Conservation (phyloP, 83 land plant species). For the Thuja plicata region DNA sequence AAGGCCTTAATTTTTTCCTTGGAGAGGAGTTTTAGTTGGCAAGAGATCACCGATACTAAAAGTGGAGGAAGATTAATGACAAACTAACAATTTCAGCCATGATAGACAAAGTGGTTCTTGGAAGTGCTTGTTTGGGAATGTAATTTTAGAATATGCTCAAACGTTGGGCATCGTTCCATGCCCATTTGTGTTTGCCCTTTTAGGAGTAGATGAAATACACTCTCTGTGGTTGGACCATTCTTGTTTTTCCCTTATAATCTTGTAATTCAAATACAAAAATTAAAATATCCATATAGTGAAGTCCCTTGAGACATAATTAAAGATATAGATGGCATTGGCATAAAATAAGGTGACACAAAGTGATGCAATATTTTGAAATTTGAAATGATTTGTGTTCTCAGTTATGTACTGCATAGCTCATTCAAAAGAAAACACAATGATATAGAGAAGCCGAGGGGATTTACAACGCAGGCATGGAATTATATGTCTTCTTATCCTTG, state of each 20-base stretch:
- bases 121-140: not conserved
- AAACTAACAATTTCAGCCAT: not conserved
- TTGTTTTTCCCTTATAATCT: not conserved
- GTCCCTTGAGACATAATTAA: not conserved
- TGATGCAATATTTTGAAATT: too few species aligned
- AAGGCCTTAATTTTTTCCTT: not conserved
- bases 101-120: not conserved
- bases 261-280: not conserved
- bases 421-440: not conserved
- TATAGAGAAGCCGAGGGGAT: not conserved
- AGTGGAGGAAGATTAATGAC: not conserved
- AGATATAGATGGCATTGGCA: not conserved
- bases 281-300: too few species aligned
- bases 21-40: not conserved
- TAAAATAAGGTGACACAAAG: not conserved
- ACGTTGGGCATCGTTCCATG: not conserved
- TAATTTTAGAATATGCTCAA: not conserved
- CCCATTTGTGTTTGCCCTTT: not conserved
- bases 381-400: too few species aligned
- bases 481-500: too few species aligned
- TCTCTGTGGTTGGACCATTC: not conserved
- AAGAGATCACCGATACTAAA: not conserved
- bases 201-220: not conserved
- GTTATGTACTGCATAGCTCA: not conserved
- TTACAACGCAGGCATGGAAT: too few species aligned